These are phyloP conservation scores for Didymella keratinophila DNA, from an alignment of 2,329 filamentous ascomycete species.

Conservation along the genomic window DNA sequence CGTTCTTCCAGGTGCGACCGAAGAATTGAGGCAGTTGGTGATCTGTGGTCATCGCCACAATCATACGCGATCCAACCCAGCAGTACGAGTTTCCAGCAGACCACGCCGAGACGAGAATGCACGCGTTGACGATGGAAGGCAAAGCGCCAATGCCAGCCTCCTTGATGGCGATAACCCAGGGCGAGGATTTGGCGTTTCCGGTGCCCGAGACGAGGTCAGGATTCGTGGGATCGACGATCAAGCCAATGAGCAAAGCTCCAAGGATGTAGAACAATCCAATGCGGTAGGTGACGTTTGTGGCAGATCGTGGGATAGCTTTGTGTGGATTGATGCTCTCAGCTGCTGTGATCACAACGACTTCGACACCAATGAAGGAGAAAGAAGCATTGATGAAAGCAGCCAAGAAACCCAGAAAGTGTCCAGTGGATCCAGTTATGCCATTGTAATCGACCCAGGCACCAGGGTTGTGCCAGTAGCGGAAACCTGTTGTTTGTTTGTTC, in stretches of 20 bases:
- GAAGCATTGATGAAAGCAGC: constrained; percentile 58
- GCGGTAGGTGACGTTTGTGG: constrained; percentile 56
- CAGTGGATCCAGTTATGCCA: constrained; percentile 55
- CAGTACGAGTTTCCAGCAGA: constrained; percentile 38
- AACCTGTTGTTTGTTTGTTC: constrained; percentile 66
- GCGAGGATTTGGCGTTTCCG: constrained; percentile 54
- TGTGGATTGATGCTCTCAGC: constrained; percentile 71
- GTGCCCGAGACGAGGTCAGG: constrained; percentile 42
- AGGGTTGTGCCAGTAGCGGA: constrained; percentile 71
- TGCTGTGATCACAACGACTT: constrained; percentile 69
- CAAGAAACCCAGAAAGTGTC: constrained; percentile 65
- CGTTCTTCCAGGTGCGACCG: constrained; percentile 59
- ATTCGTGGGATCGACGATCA: constrained; percentile 62
- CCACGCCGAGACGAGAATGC: constrained; percentile 38
- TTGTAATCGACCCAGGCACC: constrained; percentile 73
- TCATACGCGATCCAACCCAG: constrained; percentile 35
- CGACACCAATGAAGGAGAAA: constrained; percentile 52
- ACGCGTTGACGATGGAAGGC: constrained; percentile 36
- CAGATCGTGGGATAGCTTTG: constrained; percentile 69
- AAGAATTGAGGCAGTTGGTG: constrained; percentile 36
- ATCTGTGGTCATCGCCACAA: constrained; percentile 36
- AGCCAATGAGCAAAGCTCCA: constrained; percentile 62
- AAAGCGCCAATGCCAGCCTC: constrained; percentile 54
- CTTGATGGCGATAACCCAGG: constrained; percentile 62
- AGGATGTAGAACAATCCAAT: constrained; percentile 55